phyloP scores from a whole-genome alignment of 805 yeast genomes.

The Ogataea ganodermae region DNA sequence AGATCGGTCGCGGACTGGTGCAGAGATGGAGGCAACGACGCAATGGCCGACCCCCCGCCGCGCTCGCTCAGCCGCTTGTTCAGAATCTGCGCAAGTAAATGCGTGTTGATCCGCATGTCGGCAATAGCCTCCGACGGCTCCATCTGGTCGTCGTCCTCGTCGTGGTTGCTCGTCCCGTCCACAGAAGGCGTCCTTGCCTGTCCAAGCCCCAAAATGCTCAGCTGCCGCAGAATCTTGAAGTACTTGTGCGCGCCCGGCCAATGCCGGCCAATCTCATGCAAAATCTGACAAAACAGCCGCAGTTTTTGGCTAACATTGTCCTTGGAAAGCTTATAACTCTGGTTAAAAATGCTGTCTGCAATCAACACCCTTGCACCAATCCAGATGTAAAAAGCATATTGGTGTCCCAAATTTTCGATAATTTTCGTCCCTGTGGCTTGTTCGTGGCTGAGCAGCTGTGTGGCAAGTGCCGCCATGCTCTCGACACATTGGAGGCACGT shows the following conservation, averaged over 20 bases:
- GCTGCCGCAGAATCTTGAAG: conserved; percentile 29
- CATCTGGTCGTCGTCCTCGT: conserved; percentile 33
- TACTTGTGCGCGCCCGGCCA: conserved; percentile 35
- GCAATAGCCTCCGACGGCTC: conserved; percentile 41
- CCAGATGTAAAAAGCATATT: conserved; percentile 37
- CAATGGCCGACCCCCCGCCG: background rate
- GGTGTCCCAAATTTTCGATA: conserved; percentile 31
- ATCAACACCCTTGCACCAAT: conserved; percentile 36
- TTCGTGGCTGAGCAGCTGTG: conserved; percentile 8
- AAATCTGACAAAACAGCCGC: conserved; percentile 14
- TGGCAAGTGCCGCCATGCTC: conserved; percentile 15
- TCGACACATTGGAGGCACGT: conserved; percentile 20
- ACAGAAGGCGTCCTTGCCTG: conserved; percentile 12
- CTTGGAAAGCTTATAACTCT: conserved; percentile 9
- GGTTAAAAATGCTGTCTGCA: conserved; percentile 28
- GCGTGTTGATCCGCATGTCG: conserved; percentile 37
- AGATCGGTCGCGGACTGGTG: conserved; percentile 1
- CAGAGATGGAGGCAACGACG: conserved; percentile 1
- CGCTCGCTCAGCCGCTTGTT: conserved; percentile 23
- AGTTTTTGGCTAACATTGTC: conserved; percentile 8
- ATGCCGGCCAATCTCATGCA: conserved; percentile 25
- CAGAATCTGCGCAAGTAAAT: conserved; percentile 33
- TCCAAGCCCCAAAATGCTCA: conserved; percentile 28
- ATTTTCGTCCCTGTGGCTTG: conserved; percentile 1
- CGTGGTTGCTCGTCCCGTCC: conserved; percentile 19